Base-by-base conservation (phyloP, 371 early-diverging fungal species). In the Mucor mucedo region DNA sequence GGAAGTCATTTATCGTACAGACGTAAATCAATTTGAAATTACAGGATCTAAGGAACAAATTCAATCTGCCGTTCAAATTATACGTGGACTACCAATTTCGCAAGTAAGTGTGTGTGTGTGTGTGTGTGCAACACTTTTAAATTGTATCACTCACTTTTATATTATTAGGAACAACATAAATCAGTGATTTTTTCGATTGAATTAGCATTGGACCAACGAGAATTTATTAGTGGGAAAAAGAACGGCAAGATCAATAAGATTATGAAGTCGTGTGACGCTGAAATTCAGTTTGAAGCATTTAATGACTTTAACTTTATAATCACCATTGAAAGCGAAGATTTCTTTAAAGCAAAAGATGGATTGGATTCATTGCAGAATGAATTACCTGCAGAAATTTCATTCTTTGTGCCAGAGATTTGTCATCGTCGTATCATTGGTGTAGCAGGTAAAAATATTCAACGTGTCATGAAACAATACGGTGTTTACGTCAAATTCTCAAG, bases 351-450 rank as follows among this genome's bases (percentile, higher is more conserved):
- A 6, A 68, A 90, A 71, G 89, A 90, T 58, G 93, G 91, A 0
- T 68, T 93, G 44, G 76, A 80, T 1, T 63, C 92, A 65, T 72
- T 93, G 2, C 90, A 92, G 69, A 90, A 92, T 55, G 95, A 95
- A 72, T 69, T 93, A 9, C 95, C 95, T 0, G 93, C 93, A 1
- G 93, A 93, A 62, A 87, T 92, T 50, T 88, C 89, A 8, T 97
- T 97, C 71, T 89, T 86, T 76, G 87, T 97, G 10, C 93, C 95
- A 57, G 95, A 95, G 66, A 82, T 87, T 27, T 91, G 89, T 69
- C 97, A 97, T 82, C 95, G 95, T 72, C 88, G 95, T 30, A 94
- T 97, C 59, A 97, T 97, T 63, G 97, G 97, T 39, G 92, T 91
- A 32, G 94, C 93, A 5, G 97, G 97, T 60, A 95, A 94, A 73